These are phyloP conservation scores for Euphorbia schlechtendalii DNA, from an alignment of 441 rosid genomes.

Conservation along the genomic window DNA sequence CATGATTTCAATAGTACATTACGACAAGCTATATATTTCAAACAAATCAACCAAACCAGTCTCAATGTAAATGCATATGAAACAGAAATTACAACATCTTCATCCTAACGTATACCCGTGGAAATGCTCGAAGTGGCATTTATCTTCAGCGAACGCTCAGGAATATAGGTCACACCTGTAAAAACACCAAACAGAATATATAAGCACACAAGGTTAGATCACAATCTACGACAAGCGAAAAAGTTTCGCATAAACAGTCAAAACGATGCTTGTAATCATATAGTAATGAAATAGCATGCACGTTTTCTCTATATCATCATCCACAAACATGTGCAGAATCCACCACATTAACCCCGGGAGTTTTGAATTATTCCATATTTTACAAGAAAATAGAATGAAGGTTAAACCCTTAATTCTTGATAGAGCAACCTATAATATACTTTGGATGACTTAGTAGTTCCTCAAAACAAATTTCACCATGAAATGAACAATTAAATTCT, in stretches of 20 bases:
- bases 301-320: not conserved
- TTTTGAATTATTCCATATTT: not conserved
- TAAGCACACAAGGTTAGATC: not conserved
- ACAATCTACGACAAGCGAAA: not conserved
- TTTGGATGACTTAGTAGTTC: not conserved
- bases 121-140: conserved; percentile 91
- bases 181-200: conserved; percentile 15
- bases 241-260: not conserved
- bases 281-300: not conserved
- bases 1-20: not conserved
- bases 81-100: conserved; percentile 1
- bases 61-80: conserved; percentile 1
- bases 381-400: not conserved
- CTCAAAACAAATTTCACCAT: not conserved
- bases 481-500: not conserved
- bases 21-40: conserved; percentile 8
- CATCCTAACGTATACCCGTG: conserved; percentile 53
- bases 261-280: not conserved
- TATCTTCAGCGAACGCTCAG: conserved; percentile 85
- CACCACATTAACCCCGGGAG: not conserved
- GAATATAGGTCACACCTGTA: conserved; percentile 81
- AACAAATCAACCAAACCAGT: conserved; percentile 18
- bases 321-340: too few relatives aligned
- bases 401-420: not conserved
- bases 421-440: not conserved